These are phyloP conservation scores for Yamadazyma phyllophila DNA, from an alignment of 805 yeast genomes.

Conservation along the genomic window DNA sequence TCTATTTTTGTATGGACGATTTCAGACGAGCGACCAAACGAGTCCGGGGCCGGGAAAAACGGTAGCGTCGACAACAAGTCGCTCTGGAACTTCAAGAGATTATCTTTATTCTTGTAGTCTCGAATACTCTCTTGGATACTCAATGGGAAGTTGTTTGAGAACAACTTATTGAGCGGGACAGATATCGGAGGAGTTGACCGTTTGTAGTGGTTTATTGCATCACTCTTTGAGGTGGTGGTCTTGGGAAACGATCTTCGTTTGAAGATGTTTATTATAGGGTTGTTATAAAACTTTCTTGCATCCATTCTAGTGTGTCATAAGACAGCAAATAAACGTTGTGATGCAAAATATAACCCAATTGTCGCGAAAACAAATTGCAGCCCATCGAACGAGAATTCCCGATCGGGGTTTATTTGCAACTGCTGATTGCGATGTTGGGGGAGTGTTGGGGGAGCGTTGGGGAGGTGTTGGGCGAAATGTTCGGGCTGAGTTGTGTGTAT, in stretches of 20 bases:
- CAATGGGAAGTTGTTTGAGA: slow-evolving; percentile 59
- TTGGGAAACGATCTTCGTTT: neutral
- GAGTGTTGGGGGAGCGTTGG: no score
- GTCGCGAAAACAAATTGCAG: neutral
- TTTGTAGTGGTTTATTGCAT: slow-evolving; percentile 28
- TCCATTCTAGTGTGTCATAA: slow-evolving; percentile 4
- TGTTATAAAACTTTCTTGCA: slow-evolving; percentile 7
- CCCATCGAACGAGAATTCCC: neutral
- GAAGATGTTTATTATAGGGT: slow-evolving; percentile 1
- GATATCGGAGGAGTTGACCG: slow-evolving; percentile 68
- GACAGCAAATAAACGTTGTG: slow-evolving; percentile 1
- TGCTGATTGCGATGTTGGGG: neutral
- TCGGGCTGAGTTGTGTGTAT: no score
- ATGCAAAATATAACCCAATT: neutral
- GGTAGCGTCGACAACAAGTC: slow-evolving; percentile 46
- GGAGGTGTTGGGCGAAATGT: no score
- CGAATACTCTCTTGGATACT: slow-evolving; percentile 47
- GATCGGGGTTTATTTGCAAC: neutral
- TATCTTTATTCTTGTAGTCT: slow-evolving; percentile 45
- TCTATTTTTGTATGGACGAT: slow-evolving; percentile 30
- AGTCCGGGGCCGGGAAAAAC: slow-evolving; percentile 39
- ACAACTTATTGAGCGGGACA: slow-evolving; percentile 54
- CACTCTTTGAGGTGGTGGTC: neutral
- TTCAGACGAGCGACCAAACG: slow-evolving; percentile 27
- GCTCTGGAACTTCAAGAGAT: slow-evolving; percentile 45